phyloP scores from a whole-genome alignment of 2,329 filamentous ascomycete genomes.

The Didymella keratinophila region DNA sequence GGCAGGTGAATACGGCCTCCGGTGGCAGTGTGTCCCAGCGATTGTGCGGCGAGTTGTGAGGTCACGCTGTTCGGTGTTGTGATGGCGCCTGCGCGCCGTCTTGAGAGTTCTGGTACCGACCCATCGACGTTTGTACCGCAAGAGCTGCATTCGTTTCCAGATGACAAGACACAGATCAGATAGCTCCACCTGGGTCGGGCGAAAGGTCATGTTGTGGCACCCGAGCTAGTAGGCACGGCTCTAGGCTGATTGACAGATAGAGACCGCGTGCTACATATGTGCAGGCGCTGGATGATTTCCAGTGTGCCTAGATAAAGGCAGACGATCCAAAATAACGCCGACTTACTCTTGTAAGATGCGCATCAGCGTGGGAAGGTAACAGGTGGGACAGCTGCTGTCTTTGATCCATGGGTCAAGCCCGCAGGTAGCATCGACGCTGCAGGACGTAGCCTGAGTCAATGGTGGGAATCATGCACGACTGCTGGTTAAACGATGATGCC shows the following conservation, averaged over 20 bases:
- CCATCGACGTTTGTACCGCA: background rate
- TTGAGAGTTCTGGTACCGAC: conserved; percentile 1
- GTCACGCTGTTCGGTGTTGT: conserved; percentile 9
- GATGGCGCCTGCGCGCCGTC: conserved; percentile 5
- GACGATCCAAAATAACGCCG: conserved; percentile 3
- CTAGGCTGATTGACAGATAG: background rate
- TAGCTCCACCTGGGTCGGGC: conserved; percentile 1
- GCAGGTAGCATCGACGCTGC: conserved; percentile 5
- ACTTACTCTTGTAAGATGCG: conserved; percentile 6
- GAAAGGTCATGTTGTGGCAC: conserved; percentile 11
- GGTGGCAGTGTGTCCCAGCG: conserved; percentile 1
- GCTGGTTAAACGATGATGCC: conserved; percentile 2
- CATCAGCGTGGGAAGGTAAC: background rate
- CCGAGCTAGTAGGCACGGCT: conserved; percentile 8
- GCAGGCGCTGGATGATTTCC: conserved; percentile 11
- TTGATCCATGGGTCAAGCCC: conserved; percentile 3
- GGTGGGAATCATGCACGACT: conserved; percentile 12
- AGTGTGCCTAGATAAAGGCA: conserved; percentile 4
- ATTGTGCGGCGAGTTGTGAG: background rate
- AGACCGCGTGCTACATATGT: background rate
- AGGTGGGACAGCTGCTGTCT: conserved; percentile 5
- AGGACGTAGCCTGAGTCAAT: conserved; percentile 12
- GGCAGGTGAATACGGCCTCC: background rate
- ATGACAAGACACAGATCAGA: background rate
- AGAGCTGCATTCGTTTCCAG: background rate